Conservation (phyloP, 2,329 filamentous ascomycete genomes). For the Shiraia sp. region DNA sequence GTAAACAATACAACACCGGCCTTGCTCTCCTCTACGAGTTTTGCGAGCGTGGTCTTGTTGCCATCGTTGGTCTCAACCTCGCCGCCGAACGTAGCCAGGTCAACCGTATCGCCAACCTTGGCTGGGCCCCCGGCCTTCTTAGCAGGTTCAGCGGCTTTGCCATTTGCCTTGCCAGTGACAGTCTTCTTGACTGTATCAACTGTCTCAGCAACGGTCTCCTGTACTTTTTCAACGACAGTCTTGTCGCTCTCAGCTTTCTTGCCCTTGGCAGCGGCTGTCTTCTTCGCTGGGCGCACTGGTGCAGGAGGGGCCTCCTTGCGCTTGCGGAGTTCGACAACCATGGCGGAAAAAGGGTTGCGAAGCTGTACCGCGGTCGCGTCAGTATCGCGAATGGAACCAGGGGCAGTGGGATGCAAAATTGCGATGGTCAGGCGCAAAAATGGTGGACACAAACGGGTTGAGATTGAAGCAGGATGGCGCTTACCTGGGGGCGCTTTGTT, state of each 20-base stretch:
- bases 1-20: slow-evolving; percentile 90
- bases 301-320: slow-evolving; percentile 60
- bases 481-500: slow-evolving; percentile 11
- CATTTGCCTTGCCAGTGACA: slow-evolving; percentile 34
- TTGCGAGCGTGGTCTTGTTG: slow-evolving; percentile 74
- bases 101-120: slow-evolving; percentile 57
- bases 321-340: slow-evolving; percentile 64
- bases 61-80: slow-evolving; percentile 87
- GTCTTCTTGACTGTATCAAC: slow-evolving; percentile 39
- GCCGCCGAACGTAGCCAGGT: slow-evolving; percentile 61
- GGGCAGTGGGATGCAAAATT: slow-evolving; percentile 7
- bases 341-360: slow-evolving; percentile 32
- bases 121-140: slow-evolving; percentile 25
- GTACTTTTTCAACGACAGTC: slow-evolving; percentile 40
- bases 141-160: slow-evolving; percentile 29
- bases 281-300: slow-evolving; percentile 52
- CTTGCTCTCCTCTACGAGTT: slow-evolving; percentile 81
- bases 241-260: slow-evolving; percentile 35
- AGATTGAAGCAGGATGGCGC: slow-evolving; percentile 14
- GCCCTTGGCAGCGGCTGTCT: slow-evolving; percentile 49
- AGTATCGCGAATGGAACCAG: slow-evolving; percentile 22
- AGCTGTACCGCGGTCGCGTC: slow-evolving; percentile 26
- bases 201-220: slow-evolving; percentile 38
- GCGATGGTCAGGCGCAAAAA: background rate
- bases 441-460: slow-evolving; percentile 1